phyloP scores from a whole-genome alignment of 2,329 filamentous ascomycete species.

The Trichoderma cornu-damae region DNA sequence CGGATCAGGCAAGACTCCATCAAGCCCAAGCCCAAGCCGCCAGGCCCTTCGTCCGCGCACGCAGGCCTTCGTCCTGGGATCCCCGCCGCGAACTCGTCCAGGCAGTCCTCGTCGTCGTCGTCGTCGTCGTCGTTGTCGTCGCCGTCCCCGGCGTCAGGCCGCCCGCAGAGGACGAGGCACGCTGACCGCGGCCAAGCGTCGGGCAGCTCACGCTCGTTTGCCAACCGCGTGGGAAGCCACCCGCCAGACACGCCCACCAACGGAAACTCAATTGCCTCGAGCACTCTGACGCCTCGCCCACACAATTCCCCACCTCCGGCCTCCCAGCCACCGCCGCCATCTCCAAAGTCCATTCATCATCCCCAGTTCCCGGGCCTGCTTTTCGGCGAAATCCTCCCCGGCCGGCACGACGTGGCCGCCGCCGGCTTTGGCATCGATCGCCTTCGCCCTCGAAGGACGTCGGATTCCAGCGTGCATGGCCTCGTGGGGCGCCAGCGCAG shows the following conservation, averaged over 20 bases:
- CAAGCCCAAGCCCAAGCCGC: constrained; percentile 27
- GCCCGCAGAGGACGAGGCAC: constrained; percentile 44
- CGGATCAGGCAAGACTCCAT: constrained; percentile 31
- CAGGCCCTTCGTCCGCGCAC: constrained; percentile 31
- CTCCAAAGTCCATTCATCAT: constrained; percentile 33
- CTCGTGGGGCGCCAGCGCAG: constrained; percentile 48
- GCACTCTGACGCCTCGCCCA: constrained; percentile 33
- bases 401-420: constrained; percentile 48
- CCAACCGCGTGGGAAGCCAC: constrained; percentile 37
- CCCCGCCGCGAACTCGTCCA: constrained; percentile 24
- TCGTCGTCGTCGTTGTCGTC: constrained; percentile 21
- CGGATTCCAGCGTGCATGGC: constrained; percentile 63
- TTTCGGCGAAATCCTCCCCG: constrained; percentile 69
- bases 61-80: constrained; percentile 34
- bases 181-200: constrained; percentile 48
- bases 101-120: constrained; percentile 18
- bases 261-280: constrained; percentile 33
- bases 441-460: constrained; percentile 55
- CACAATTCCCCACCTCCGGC: constrained; percentile 33
- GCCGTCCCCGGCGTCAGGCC: constrained; percentile 25
- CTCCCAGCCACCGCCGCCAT: constrained; percentile 30
- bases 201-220: constrained; percentile 53
- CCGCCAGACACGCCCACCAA: constrained; percentile 23
- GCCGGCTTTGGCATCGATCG: constrained; percentile 57
- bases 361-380: constrained; percentile 50